phyloP scores from a whole-genome alignment of 768 basidiomycete species.

The Stropharia rugosoannulata region DNA sequence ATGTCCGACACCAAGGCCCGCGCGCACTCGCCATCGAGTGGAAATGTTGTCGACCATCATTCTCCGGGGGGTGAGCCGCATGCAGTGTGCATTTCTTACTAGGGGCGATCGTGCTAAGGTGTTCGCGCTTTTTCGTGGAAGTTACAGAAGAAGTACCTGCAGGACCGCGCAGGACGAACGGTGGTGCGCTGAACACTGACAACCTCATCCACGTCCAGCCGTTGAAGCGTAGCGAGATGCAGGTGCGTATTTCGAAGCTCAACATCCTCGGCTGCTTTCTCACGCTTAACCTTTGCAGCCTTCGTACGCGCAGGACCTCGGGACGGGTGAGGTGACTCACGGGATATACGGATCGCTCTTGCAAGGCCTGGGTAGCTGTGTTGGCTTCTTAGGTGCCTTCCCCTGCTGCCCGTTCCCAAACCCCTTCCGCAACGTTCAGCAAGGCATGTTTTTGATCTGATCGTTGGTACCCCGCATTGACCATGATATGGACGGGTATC shows the following conservation, averaged over 20 bases:
- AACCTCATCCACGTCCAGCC: constrained; percentile 82
- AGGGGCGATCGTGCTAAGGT: too few relatives aligned
- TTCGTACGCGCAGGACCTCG: constrained; percentile 90
- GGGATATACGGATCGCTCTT: constrained; percentile 85
- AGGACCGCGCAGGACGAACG: constrained; percentile 29
- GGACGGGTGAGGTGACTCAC: constrained; percentile 73
- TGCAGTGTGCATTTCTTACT: constrained; percentile 1
- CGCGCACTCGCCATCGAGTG: constrained; percentile 17
- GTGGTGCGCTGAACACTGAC: constrained; percentile 14
- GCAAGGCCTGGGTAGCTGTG: constrained; percentile 60
- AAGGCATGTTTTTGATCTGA: constrained; percentile 47
- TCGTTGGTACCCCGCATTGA: constrained; percentile 2
- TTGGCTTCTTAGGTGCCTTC: constrained; percentile 73
- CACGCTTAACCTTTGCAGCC: constrained; percentile 46
- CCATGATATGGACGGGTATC: constrained; percentile 5
- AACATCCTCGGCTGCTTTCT: background rate
- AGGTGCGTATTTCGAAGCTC: constrained; percentile 40
- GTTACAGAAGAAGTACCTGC: constrained; percentile 62
- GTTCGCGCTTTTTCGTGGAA: constrained; percentile 23
- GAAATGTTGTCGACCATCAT: constrained; percentile 74
- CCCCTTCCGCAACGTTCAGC: constrained; percentile 81
- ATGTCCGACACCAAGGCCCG: constrained; percentile 20
- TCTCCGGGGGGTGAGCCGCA: constrained; percentile 57
- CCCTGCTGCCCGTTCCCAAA: constrained; percentile 87
- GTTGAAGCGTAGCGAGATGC: constrained; percentile 83